A percentile compares a stretch with the other conserved stretches of the same genome.
Evolutionary conservation across 768 basidiomycete species (phyloP).

Genomic region (Sarcodon sp.): DNA sequence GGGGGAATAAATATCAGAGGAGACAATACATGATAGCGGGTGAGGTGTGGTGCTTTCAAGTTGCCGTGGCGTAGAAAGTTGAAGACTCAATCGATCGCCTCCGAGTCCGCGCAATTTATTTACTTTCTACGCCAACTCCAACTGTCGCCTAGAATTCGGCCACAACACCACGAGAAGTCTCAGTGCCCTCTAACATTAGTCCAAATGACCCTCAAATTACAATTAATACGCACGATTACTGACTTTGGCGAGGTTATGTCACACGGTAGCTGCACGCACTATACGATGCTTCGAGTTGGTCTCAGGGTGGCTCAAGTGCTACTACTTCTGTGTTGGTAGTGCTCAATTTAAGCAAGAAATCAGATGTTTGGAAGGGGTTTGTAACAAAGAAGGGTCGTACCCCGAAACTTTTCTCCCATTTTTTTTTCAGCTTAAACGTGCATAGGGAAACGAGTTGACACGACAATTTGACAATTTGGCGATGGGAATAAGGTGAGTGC

Average conservation of each 20-base stretch:
- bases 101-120: conserved; percentile 36
- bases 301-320: conserved; percentile 79
- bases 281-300: conserved; percentile 89
- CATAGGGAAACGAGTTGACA: conserved; percentile 65
- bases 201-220: conserved; percentile 31
- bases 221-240: conserved; percentile 27
- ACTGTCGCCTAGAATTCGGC: conserved; percentile 33
- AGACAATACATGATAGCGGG: too few species aligned
- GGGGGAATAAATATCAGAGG: too few species aligned
- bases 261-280: conserved; percentile 81
- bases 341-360: conserved; percentile 74
- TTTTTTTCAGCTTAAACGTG: conserved; percentile 24
- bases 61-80: too few species aligned
- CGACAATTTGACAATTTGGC: conserved; percentile 75
- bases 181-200: conserved; percentile 47
- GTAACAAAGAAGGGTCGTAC: conserved; percentile 60
- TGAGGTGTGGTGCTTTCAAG: too few species aligned
- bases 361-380: conserved; percentile 82
- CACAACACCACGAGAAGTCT: conserved; percentile 38
- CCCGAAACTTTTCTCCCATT: background rate
- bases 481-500: conserved; percentile 74
- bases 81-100: background rate
- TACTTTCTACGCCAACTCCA: conserved; percentile 21
- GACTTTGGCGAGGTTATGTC: conserved; percentile 70
- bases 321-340: conserved; percentile 69